phyloP scores from a whole-genome alignment of 371 early-diverging fungal species.

The Syncephalis fuscata region DNA sequence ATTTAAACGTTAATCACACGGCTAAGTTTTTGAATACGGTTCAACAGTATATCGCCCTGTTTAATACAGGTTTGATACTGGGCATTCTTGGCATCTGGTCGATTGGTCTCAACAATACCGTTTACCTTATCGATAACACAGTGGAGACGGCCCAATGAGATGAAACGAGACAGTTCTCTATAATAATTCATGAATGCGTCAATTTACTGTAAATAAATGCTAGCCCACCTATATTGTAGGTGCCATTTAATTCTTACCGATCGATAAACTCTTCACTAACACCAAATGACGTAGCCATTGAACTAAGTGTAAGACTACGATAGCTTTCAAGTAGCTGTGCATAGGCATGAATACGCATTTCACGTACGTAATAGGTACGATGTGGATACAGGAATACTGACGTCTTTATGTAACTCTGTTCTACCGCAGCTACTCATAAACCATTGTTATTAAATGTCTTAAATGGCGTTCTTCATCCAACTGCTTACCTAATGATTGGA shows the following conservation, averaged over 20 bases:
- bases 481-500: conserved; percentile 45
- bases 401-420: conserved; percentile 23
- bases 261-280: conserved; percentile 92
- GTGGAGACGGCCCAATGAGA: conserved; percentile 91
- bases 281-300: conserved; percentile 96
- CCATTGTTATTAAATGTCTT: too few relatives aligned
- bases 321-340: conserved; percentile 97
- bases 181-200: background rate
- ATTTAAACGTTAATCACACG: conserved; percentile 70
- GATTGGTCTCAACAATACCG: conserved; percentile 91
- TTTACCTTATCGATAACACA: conserved; percentile 99
- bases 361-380: conserved; percentile 81
- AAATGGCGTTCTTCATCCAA: too few relatives aligned
- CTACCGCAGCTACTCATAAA: conserved; percentile 29
- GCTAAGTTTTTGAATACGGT: conserved; percentile 89
- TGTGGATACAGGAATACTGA: conserved; percentile 65
- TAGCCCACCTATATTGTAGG: background rate
- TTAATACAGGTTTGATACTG: conserved; percentile 93
- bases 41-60: conserved; percentile 89
- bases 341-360: conserved; percentile 97
- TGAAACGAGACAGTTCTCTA: conserved; percentile 89
- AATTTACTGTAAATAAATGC: background rate
- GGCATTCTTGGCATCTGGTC: conserved; percentile 91
- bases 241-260: conserved; percentile 41
- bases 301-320: conserved; percentile 81